phyloP scores from a whole-genome alignment of 2,329 filamentous ascomycete genomes.

The Botrytis fabae region DNA sequence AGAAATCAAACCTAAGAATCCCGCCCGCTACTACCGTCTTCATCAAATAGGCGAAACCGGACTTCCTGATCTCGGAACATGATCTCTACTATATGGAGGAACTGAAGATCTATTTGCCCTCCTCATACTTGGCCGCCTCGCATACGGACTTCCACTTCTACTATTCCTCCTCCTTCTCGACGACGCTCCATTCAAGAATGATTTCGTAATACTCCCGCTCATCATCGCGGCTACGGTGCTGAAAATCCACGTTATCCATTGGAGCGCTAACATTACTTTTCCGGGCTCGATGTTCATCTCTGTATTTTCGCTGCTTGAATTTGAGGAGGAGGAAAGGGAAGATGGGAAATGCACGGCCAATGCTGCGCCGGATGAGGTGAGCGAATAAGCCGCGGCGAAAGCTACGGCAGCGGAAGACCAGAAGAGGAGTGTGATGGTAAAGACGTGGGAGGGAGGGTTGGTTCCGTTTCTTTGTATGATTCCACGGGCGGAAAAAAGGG shows the following conservation, averaged over 20 bases:
- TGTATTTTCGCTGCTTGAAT: neutral
- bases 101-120: neutral
- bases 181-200: neutral
- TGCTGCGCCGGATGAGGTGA: slow-evolving; percentile 8
- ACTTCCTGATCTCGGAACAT: neutral
- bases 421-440: neutral
- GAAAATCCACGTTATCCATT: slow-evolving; percentile 16
- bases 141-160: neutral
- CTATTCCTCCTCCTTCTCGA: neutral
- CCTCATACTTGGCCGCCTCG: neutral
- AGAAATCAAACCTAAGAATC: neutral
- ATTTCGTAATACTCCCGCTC: slow-evolving; percentile 3
- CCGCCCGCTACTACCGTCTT: accelerated
- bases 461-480: slow-evolving; percentile 1
- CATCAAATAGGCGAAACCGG: slow-evolving; percentile 3
- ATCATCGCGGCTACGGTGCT: neutral
- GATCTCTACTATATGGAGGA: slow-evolving; percentile 4
- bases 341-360: neutral
- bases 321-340: neutral
- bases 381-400: slow-evolving; percentile 6
- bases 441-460: slow-evolving; percentile 1
- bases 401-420: neutral
- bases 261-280: slow-evolving; percentile 6
- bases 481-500: slow-evolving; percentile 1
- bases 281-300: neutral